phyloP scores from a whole-genome alignment of 2,329 filamentous ascomycete species.

The Penicillium sp. region DNA sequence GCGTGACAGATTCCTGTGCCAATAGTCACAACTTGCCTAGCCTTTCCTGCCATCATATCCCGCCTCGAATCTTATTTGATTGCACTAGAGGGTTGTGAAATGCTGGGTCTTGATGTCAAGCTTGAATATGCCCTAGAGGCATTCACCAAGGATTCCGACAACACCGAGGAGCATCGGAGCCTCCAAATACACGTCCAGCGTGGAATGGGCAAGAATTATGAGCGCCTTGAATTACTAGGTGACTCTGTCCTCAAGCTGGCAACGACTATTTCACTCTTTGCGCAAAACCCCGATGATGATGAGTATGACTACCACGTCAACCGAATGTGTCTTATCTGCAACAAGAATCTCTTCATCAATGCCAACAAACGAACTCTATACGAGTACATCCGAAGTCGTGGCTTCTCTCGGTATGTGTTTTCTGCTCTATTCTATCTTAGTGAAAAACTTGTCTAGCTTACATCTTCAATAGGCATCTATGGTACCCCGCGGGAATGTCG shows the following conservation, averaged over 20 bases:
- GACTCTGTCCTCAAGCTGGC: slow-evolving; percentile 96
- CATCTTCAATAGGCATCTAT: slow-evolving; percentile 59
- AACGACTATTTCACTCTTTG: slow-evolving; percentile 84
- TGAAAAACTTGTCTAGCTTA: slow-evolving; percentile 4
- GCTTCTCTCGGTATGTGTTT: slow-evolving; percentile 67
- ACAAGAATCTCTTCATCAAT: slow-evolving; percentile 80
- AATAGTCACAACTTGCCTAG: slow-evolving; percentile 71
- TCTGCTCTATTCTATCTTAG: background rate
- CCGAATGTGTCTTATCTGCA: slow-evolving; percentile 89
- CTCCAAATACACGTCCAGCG: slow-evolving; percentile 73
- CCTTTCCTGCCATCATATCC: slow-evolving; percentile 81
- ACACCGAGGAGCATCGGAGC: slow-evolving; percentile 70
- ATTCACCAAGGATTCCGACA: slow-evolving; percentile 89
- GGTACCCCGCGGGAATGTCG: slow-evolving; percentile 82
- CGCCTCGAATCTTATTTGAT: slow-evolving; percentile 82
- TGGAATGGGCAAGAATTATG: slow-evolving; percentile 94
- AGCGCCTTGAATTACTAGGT: slow-evolving; percentile 88
- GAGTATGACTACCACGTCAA: slow-evolving; percentile 89
- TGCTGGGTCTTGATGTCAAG: slow-evolving; percentile 65
- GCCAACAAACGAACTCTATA: slow-evolving; percentile 67
- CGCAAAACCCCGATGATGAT: slow-evolving; percentile 71
- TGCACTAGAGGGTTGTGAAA: slow-evolving; percentile 70
- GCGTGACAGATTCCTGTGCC: slow-evolving; percentile 62
- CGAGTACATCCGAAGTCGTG: slow-evolving; percentile 78
- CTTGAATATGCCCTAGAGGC: slow-evolving; percentile 79